phyloP scores from a whole-genome alignment of 768 basidiomycete genomes.

The Podaxis sp. region DNA sequence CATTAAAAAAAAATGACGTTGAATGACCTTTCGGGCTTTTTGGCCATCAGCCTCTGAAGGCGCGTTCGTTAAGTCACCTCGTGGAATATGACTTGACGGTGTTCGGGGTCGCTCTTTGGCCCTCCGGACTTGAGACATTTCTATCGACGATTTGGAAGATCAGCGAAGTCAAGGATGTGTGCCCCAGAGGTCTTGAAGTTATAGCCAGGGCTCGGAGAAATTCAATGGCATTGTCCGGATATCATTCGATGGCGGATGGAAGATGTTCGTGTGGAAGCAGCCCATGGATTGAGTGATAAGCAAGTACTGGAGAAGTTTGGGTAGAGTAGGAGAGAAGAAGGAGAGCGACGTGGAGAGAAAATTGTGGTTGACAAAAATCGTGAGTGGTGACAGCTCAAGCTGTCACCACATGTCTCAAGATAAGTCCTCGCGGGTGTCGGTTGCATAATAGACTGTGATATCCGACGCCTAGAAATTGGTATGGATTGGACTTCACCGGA shows the following conservation, averaged over 20 bases:
- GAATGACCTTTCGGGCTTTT: background rate
- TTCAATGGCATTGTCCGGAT: background rate
- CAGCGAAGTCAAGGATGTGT: background rate
- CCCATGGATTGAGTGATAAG: background rate
- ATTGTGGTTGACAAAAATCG: background rate
- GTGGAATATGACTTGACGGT: conserved; percentile 9
- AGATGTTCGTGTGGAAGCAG: background rate
- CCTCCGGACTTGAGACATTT: conserved; percentile 1
- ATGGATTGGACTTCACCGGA: background rate
- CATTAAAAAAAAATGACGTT: background rate
- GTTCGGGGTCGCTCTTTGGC: conserved; percentile 4
- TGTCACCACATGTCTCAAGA: background rate
- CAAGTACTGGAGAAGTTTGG: background rate
- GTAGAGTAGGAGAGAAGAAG: background rate
- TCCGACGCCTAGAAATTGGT: background rate
- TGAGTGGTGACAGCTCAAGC: background rate
- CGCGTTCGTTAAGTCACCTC: background rate
- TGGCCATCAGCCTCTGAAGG: background rate
- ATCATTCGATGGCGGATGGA: background rate
- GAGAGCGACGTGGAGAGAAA: background rate
- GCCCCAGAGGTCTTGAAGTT: background rate
- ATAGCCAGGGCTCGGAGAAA: background rate
- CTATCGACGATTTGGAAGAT: background rate
- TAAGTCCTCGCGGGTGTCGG: background rate
- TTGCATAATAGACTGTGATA: background rate